Conservation (phyloP, 495 filamentous ascomycete genomes). For the Penicillium fimorum region DNA sequence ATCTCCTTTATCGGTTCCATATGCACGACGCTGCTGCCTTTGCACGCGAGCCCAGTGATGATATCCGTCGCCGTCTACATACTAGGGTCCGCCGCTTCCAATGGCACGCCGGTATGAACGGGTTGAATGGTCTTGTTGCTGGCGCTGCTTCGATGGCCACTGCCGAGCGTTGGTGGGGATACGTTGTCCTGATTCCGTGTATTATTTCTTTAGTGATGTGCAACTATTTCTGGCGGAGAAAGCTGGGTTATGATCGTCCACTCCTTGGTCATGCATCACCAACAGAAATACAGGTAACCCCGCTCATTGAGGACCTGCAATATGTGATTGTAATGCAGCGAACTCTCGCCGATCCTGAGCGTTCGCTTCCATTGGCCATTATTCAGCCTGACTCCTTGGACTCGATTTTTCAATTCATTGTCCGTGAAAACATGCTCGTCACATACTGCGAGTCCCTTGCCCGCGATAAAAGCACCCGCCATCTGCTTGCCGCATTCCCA, state of each 20-base stretch:
- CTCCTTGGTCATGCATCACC: conserved; percentile 17
- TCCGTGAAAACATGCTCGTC: conserved; percentile 38
- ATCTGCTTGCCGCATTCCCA: conserved; percentile 12
- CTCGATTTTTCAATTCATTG: conserved; percentile 36
- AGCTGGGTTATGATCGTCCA: conserved; percentile 48
- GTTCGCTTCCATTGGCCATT: conserved; percentile 12
- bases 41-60: conserved; percentile 17
- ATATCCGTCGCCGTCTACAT: conserved; percentile 28
- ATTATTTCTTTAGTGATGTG: conserved; percentile 40
- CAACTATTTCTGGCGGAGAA: conserved; percentile 47
- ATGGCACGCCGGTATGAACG: conserved; percentile 42
- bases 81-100: conserved; percentile 38
- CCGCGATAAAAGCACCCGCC: conserved; percentile 20
- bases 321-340: conserved; percentile 29
- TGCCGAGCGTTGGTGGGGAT: conserved; percentile 50
- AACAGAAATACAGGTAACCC: conserved; percentile 17
- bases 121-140: conserved; percentile 44
- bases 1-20: conserved; percentile 36
- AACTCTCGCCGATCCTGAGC: conserved; percentile 15
- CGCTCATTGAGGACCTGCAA: conserved; percentile 32
- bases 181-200: conserved; percentile 48
- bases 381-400: conserved; percentile 27
- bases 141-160: conserved; percentile 52
- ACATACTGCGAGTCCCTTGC: conserved; percentile 36
- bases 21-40: conserved; percentile 26